Conservation (phyloP, 139 green algal species). For the Coelastrella sp. region DNA sequence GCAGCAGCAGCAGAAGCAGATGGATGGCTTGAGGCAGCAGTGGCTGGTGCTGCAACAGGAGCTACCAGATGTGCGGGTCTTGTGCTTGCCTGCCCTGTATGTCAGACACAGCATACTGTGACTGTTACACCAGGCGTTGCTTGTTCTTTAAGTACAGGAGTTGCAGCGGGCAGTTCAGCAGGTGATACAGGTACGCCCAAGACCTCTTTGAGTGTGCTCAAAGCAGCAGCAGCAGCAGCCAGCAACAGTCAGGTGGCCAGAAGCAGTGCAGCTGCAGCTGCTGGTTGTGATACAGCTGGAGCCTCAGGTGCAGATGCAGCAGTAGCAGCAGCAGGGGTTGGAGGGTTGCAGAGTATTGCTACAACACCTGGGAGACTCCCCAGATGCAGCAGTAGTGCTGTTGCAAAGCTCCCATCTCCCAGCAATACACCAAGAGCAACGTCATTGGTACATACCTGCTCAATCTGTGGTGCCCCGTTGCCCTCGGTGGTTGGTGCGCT, state of each 20-base stretch:
- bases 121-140: background rate
- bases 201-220: background rate
- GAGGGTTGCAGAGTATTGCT: background rate
- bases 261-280: background rate
- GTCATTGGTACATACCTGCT: background rate
- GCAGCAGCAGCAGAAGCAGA: constrained; percentile 16
- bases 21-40: constrained; percentile 13
- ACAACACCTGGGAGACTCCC: background rate
- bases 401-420: background rate
- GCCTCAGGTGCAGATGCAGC: background rate
- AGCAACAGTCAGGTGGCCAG: background rate
- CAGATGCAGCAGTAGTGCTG: background rate
- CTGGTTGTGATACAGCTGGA: too few species aligned
- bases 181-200: background rate
- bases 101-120: constrained; percentile 10
- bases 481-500: background rate
- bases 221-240: background rate
- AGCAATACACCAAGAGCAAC: background rate
- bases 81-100: constrained; percentile 12
- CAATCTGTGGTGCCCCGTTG: background rate
- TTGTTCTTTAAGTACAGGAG: background rate
- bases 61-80: background rate
- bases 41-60: background rate
- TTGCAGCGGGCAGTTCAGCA: constrained; percentile 27
- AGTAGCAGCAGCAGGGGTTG: background rate